Percentiles rank a stretch among this genome's conserved stretches.
Evolutionary conservation across 2,329 filamentous ascomycete species (phyloP).

Genomic region (Verticillium tricorpus): DNA sequence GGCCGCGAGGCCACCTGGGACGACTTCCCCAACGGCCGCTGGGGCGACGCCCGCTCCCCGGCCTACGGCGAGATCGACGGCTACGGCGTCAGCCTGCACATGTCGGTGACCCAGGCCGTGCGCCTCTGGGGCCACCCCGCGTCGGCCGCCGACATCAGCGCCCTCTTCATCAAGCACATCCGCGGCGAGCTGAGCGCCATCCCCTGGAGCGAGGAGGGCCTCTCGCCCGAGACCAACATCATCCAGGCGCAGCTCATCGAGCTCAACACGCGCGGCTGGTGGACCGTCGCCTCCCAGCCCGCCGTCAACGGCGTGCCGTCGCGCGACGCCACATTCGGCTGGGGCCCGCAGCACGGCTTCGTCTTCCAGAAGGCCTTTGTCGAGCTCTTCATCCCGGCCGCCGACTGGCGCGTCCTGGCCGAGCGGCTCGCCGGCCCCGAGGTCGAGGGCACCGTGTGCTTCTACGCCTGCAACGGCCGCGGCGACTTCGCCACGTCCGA

Average conservation of each 20-base stretch:
- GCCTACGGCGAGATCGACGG: conserved; percentile 96
- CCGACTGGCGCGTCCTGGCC: conserved; percentile 67
- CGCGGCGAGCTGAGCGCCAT: conserved; percentile 74
- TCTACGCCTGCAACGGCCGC: conserved; percentile 75
- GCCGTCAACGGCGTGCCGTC: conserved; percentile 83
- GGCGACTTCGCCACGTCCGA: conserved; percentile 78
- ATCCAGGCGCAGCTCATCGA: conserved; percentile 72
- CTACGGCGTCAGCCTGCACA: conserved; percentile 94
- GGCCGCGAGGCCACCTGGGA: conserved; percentile 98
- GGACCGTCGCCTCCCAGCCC: conserved; percentile 93
- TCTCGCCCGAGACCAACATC: conserved; percentile 75
- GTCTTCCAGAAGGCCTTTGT: conserved; percentile 99
- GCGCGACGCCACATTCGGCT: conserved; percentile 76
- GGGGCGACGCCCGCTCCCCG: conserved; percentile 87
- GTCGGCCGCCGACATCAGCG: conserved; percentile 65
- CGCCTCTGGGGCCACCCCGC: conserved; percentile 80
- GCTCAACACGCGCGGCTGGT: conserved; percentile 82
- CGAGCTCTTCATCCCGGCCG: conserved; percentile 80
- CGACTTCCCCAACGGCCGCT: conserved; percentile 93
- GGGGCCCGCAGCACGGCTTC: conserved; percentile 88
- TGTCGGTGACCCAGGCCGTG: conserved; percentile 78
- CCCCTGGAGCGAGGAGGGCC: conserved; percentile 89
- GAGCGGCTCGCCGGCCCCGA: conserved; percentile 41
- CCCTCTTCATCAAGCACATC: conserved; percentile 77
- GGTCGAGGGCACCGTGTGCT: conserved; percentile 65